These are phyloP conservation scores for Agrocybe chaxingu DNA, from an alignment of 768 basidiomycete genomes.

Conservation along the genomic window DNA sequence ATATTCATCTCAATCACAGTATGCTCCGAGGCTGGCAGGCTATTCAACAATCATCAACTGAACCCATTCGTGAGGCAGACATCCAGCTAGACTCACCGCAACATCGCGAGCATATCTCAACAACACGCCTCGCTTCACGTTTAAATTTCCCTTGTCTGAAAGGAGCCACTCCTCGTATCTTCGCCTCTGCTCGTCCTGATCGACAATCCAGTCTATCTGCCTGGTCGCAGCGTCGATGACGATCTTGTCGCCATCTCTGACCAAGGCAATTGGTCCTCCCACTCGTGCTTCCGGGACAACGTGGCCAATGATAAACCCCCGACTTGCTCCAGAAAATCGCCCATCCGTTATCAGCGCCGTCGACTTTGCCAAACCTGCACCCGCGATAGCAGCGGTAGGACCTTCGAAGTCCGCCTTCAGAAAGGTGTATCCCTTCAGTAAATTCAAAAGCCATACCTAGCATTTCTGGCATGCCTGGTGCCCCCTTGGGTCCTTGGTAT, in stretches of 20 bases:
- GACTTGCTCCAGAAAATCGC: slow-evolving; percentile 80
- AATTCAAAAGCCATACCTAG: slow-evolving; percentile 25
- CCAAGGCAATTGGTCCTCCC: slow-evolving; percentile 86
- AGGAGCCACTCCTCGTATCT: slow-evolving; percentile 70
- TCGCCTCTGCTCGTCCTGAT: slow-evolving; percentile 57
- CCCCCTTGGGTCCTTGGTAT: slow-evolving; percentile 88
- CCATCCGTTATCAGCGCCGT: slow-evolving; percentile 88
- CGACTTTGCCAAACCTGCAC: slow-evolving; percentile 74
- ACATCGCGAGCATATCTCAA: slow-evolving; percentile 84
- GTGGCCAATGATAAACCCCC: slow-evolving; percentile 54
- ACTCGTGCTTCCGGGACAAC: slow-evolving; percentile 63
- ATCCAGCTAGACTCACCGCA: slow-evolving; percentile 53
- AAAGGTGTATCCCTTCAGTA: neutral
- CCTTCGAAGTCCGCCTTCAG: slow-evolving; percentile 30
- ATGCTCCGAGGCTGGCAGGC: slow-evolving; percentile 82
- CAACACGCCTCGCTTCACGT: slow-evolving; percentile 71
- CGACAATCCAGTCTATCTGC: slow-evolving; percentile 71
- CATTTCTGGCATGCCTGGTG: slow-evolving; percentile 90
- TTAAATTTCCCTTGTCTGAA: slow-evolving; percentile 59
- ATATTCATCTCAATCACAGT: slow-evolving; percentile 59
- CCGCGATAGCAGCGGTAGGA: slow-evolving; percentile 81
- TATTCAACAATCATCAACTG: slow-evolving; percentile 21
- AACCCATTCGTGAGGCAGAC: neutral
- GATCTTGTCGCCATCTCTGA: slow-evolving; percentile 79
- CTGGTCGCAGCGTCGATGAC: slow-evolving; percentile 66